phyloP scores from a whole-genome alignment of 2,329 filamentous ascomycete species.

The Uncinocarpus reesii region DNA sequence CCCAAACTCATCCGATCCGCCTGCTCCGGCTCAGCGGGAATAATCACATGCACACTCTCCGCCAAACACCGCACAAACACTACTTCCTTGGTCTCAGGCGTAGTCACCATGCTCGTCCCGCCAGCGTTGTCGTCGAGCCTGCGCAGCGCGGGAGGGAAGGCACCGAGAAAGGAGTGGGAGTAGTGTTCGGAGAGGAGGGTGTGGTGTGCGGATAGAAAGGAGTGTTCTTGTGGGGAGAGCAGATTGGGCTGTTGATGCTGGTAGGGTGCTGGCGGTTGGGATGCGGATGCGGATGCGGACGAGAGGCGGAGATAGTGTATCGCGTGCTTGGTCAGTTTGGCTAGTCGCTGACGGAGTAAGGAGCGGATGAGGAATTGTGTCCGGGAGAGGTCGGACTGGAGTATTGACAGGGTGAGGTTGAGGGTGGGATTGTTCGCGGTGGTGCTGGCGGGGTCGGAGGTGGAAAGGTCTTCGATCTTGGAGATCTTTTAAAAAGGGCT shows the following conservation, averaged over 20 bases:
- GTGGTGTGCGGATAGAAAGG: slow-evolving; percentile 78
- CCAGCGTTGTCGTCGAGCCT: slow-evolving; percentile 83
- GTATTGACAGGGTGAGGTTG: slow-evolving; percentile 86
- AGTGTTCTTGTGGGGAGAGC: slow-evolving; percentile 67
- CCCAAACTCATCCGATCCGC: slow-evolving; percentile 23
- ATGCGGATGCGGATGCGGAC: slow-evolving; percentile 18
- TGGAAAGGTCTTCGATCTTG: slow-evolving; percentile 52
- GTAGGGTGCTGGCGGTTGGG: slow-evolving; percentile 12
- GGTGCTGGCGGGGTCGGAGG: slow-evolving; percentile 32
- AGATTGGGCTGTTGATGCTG: slow-evolving; percentile 27
- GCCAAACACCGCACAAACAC: slow-evolving; percentile 63
- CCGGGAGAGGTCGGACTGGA: slow-evolving; percentile 90
- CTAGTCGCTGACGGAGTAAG: slow-evolving; percentile 71
- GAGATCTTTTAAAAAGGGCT: slow-evolving; percentile 42
- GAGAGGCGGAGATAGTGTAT: slow-evolving; percentile 41
- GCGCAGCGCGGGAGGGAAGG: slow-evolving; percentile 69
- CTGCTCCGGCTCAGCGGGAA: slow-evolving; percentile 23
- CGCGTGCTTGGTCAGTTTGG: slow-evolving; percentile 51
- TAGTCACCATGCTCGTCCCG: slow-evolving; percentile 84
- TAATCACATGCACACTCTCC: slow-evolving; percentile 39
- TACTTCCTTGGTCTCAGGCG: slow-evolving; percentile 68
- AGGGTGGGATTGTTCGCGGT: slow-evolving; percentile 75
- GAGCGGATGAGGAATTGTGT: slow-evolving; percentile 85
- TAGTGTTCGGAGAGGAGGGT: slow-evolving; percentile 77
- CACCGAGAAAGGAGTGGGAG: slow-evolving; percentile 67